phyloP scores from a whole-genome alignment of 306 rosid genomes.

The Senna siamea region DNA sequence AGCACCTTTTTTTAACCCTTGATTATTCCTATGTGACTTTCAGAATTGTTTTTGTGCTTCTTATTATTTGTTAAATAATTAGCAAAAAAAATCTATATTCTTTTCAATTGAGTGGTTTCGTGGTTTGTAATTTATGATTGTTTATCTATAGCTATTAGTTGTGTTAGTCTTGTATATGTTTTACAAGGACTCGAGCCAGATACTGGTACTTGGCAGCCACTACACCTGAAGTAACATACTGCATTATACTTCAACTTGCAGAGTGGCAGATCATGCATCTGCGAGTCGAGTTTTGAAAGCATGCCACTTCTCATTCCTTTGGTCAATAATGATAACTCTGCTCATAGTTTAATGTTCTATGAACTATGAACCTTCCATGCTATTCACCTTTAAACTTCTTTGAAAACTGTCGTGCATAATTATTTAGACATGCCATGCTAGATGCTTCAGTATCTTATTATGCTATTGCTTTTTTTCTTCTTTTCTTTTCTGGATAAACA shows the following conservation, averaged over 20 bases:
- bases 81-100: not conserved
- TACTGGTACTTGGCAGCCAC: constrained; percentile 15
- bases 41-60: not conserved
- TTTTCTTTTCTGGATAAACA: constrained; percentile 39
- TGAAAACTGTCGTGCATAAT: not conserved
- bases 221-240: constrained; percentile 19
- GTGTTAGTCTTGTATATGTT: constrained; percentile 6
- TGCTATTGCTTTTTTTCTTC: constrained; percentile 13
- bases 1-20: not conserved
- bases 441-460: constrained; percentile 28
- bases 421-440: constrained; percentile 11
- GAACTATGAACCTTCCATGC: constrained; percentile 1
- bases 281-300: no score
- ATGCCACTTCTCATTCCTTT: no score
- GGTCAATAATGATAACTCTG: constrained; percentile 15
- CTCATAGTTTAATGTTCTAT: not conserved
- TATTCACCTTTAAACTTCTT: constrained; percentile 7
- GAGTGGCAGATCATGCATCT: constrained; percentile 2
- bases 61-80: not conserved
- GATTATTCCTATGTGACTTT: not conserved
- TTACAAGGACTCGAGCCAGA: not conserved
- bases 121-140: not conserved
- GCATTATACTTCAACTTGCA: not conserved
- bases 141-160: not conserved
- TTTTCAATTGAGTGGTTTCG: not conserved